phyloP scores from a whole-genome alignment of 495 filamentous ascomycete genomes.

The Neurospora intermedia region DNA sequence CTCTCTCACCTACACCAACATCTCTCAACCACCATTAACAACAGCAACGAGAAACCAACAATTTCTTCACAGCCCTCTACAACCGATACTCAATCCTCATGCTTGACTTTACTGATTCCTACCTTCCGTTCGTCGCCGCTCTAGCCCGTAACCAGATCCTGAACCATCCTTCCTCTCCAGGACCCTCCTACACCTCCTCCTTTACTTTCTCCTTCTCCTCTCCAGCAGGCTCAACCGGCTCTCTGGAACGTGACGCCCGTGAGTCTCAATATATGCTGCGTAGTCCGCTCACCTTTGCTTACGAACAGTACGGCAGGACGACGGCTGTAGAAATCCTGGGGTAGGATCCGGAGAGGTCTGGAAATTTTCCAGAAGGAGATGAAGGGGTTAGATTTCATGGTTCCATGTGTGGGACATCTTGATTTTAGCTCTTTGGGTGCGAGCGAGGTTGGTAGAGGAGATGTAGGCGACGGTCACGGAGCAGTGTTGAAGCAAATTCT shows the following conservation, averaged over 20 bases:
- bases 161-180: neutral
- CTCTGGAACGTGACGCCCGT: neutral
- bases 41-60: neutral
- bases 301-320: constrained; percentile 8
- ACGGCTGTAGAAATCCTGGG: constrained; percentile 14
- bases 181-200: neutral
- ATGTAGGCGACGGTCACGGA: constrained; percentile 12
- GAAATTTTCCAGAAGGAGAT: constrained; percentile 10
- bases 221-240: neutral
- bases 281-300: constrained; percentile 9
- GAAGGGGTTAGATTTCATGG: constrained; percentile 13
- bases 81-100: constrained; percentile 14
- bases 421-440: constrained; percentile 8
- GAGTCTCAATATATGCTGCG: constrained; percentile 10
- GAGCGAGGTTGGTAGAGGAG: constrained; percentile 1
- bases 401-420: constrained; percentile 14
- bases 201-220: neutral
- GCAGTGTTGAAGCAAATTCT: neutral
- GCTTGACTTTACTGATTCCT: constrained; percentile 10
- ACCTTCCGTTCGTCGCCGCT: constrained; percentile 4
- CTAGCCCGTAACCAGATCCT: neutral
- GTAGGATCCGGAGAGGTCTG: constrained; percentile 8
- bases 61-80: constrained; percentile 14
- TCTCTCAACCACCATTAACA: neutral
- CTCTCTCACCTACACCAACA: constrained; percentile 9